Conservation (phyloP, 1,139 yeast genomes). For the Candida anutae region DNA sequence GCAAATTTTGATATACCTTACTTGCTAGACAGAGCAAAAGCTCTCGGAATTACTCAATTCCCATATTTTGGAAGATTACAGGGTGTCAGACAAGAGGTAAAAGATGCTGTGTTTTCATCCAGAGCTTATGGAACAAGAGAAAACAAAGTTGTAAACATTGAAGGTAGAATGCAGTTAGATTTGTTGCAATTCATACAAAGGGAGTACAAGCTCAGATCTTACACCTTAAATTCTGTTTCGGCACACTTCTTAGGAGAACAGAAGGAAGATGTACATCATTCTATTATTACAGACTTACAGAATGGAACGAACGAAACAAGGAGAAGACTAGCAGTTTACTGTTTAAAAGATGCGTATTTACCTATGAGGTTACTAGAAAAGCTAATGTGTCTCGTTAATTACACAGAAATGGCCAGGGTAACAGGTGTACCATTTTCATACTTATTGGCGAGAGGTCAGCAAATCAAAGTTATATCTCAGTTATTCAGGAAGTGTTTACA, state of each 20-base stretch:
- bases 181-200: slow-evolving; percentile 87
- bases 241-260: slow-evolving; percentile 93
- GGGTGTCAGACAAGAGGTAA: slow-evolving; percentile 64
- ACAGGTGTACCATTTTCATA: slow-evolving; percentile 97
- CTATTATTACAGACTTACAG: slow-evolving; percentile 90
- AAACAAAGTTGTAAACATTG: slow-evolving; percentile 83
- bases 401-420: slow-evolving; percentile 99
- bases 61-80: slow-evolving; percentile 81
- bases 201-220: slow-evolving; percentile 89
- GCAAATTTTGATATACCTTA: slow-evolving; percentile 95
- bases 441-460: slow-evolving; percentile 87
- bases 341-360: slow-evolving; percentile 91
- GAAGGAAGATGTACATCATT: slow-evolving; percentile 96
- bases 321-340: slow-evolving; percentile 91
- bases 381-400: slow-evolving; percentile 91
- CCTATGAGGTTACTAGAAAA: slow-evolving; percentile 85
- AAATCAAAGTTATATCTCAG: slow-evolving; percentile 94
- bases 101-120: slow-evolving; percentile 80
- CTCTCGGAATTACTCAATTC: slow-evolving; percentile 59
- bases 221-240: slow-evolving; percentile 90
- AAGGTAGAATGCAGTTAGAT: slow-evolving; percentile 94
- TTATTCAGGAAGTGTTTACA: slow-evolving; percentile 84
- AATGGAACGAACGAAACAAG: slow-evolving; percentile 90
- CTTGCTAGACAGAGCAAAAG: slow-evolving; percentile 75
- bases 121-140: slow-evolving; percentile 97